These are phyloP conservation scores for Dactylellina cionopaga DNA, from an alignment of 2,329 filamentous ascomycete species.

Conservation along the genomic window DNA sequence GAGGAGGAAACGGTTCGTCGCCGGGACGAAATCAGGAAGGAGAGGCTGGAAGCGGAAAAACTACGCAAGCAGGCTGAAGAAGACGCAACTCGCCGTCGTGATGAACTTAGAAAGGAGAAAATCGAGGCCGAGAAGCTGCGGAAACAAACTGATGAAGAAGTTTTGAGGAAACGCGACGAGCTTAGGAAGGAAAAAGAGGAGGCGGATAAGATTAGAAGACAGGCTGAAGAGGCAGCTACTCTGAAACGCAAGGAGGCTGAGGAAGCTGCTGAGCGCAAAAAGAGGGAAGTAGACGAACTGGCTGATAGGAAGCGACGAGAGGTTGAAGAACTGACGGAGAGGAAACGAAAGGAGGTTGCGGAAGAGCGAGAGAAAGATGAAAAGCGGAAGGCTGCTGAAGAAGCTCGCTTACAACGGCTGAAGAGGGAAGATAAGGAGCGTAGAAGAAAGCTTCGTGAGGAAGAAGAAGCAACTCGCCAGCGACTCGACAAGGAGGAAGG, in stretches of 20 bases:
- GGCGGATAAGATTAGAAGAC: constrained; percentile 77
- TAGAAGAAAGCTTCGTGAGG: constrained; percentile 84
- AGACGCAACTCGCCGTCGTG: constrained; percentile 13
- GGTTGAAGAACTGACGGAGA: constrained; percentile 79
- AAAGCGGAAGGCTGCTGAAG: constrained; percentile 77
- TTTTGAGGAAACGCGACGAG: constrained; percentile 79
- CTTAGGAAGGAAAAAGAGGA: constrained; percentile 82
- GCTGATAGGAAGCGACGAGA: constrained; percentile 83
- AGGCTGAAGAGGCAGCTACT: constrained; percentile 92
- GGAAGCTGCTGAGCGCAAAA: constrained; percentile 85
- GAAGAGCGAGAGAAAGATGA: constrained; percentile 79
- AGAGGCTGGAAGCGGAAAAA: constrained; percentile 28
- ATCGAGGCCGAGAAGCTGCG: constrained; percentile 22
- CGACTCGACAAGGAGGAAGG: constrained; percentile 64
- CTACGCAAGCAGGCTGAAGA: constrained; percentile 36
- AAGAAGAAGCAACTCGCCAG: constrained; percentile 80
- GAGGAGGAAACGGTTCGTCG: constrained; percentile 29
- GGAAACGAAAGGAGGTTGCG: constrained; percentile 80
- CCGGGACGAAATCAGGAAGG: constrained; percentile 38
- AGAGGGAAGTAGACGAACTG: constrained; percentile 84
- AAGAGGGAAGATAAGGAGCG: constrained; percentile 89
- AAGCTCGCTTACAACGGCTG: constrained; percentile 83
- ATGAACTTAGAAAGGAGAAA: constrained; percentile 22
- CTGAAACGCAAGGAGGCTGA: constrained; percentile 90
- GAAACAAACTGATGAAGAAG: constrained; percentile 22